phyloP scores from a whole-genome alignment of 768 basidiomycete species.

The Naganishia vishniacii region DNA sequence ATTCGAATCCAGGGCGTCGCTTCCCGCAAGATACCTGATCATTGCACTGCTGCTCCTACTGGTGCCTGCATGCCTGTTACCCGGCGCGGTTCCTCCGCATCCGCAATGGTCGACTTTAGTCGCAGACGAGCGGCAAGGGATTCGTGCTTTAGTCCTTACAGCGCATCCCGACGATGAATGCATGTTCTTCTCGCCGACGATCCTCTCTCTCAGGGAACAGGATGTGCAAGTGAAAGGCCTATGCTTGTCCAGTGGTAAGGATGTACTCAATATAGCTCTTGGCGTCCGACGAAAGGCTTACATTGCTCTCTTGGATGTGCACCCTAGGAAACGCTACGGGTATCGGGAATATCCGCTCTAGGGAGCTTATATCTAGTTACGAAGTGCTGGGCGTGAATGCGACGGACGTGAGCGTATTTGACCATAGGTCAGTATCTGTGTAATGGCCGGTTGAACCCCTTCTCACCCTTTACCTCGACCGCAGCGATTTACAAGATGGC shows the following conservation, averaged over 20 bases:
- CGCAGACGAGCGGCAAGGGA: not conserved
- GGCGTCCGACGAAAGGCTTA: not conserved
- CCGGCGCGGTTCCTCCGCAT: not conserved
- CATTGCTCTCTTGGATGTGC: not conserved
- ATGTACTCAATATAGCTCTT: not conserved
- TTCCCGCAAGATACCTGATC: not conserved
- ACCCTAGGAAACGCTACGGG: conserved; percentile 65
- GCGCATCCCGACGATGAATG: conserved; percentile 94
- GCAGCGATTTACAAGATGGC: conserved; percentile 68
- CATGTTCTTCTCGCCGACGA: conserved; percentile 85
- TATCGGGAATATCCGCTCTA: conserved; percentile 58
- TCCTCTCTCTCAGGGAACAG: conserved; percentile 55
- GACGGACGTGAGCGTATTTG: conserved; percentile 58
- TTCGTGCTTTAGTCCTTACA: conserved; percentile 57
- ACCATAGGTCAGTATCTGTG: conserved; percentile 61
- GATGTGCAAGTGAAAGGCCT: conserved; percentile 56
- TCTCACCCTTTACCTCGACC: not conserved
- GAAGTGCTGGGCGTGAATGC: conserved; percentile 61
- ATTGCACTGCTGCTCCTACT: not conserved
- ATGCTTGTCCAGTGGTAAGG: conserved; percentile 63
- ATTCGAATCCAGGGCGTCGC: not conserved
- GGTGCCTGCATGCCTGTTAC: not conserved
- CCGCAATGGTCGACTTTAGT: not conserved
- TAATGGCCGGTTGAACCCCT: not conserved
- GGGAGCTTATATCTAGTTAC: conserved; percentile 63